Evolutionary conservation across 2,329 filamentous ascomycete species (phyloP).

Genomic region (Aplosporella prunicola): DNA sequence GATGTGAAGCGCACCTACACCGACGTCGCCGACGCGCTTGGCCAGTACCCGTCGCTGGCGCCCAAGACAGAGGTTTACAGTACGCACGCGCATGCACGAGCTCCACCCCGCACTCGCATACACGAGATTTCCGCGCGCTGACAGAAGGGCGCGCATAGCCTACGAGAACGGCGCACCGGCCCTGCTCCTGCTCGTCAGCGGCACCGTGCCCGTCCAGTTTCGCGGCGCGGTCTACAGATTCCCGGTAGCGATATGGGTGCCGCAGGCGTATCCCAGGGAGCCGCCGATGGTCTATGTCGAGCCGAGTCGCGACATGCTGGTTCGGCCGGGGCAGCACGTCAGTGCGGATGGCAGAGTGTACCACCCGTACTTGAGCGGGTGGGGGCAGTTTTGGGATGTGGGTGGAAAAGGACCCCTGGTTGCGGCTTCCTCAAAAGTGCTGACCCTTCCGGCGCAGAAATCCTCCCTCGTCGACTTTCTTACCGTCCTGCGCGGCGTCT

Average conservation of each 20-base stretch:
- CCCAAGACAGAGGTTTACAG: slow-evolving; percentile 94
- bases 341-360: slow-evolving; percentile 89
- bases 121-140: too few relatives aligned
- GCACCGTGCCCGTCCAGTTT: slow-evolving; percentile 86
- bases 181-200: slow-evolving; percentile 74
- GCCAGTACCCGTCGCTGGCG: slow-evolving; percentile 67
- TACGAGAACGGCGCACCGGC: slow-evolving; percentile 82
- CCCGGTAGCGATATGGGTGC: slow-evolving; percentile 86
- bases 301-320: slow-evolving; percentile 77
- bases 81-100: slow-evolving; percentile 41
- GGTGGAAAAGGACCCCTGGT: slow-evolving; percentile 36
- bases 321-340: slow-evolving; percentile 89
- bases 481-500: slow-evolving; percentile 72
- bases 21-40: slow-evolving; percentile 75
- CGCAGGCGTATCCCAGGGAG: slow-evolving; percentile 79
- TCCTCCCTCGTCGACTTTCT: slow-evolving; percentile 77
- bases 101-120: slow-evolving; percentile 6
- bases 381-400: slow-evolving; percentile 85
- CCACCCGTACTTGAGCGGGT: slow-evolving; percentile 87
- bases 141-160: slow-evolving; percentile 46
- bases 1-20: slow-evolving; percentile 89
- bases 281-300: slow-evolving; percentile 82
- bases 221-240: slow-evolving; percentile 84
- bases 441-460: too few relatives aligned
- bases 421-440: too few relatives aligned